These are phyloP conservation scores for Epichloe scottii DNA, from an alignment of 2,329 filamentous ascomycete genomes.

Conservation along the genomic window DNA sequence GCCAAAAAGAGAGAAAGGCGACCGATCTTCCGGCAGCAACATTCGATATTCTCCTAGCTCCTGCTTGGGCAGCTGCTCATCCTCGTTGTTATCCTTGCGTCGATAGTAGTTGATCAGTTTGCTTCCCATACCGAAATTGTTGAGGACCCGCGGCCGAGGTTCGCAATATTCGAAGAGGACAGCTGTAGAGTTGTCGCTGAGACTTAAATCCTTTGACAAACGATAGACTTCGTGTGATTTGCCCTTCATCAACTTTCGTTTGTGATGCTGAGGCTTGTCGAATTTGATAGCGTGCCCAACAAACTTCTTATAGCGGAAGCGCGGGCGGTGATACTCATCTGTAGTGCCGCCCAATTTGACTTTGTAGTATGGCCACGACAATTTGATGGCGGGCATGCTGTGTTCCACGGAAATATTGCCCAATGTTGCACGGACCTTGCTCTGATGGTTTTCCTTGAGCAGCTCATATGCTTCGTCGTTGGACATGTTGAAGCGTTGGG, in stretches of 20 bases:
- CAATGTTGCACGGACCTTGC: constrained; percentile 86
- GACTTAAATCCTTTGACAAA: constrained; percentile 67
- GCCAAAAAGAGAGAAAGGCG: constrained; percentile 90
- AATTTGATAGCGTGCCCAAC: constrained; percentile 60
- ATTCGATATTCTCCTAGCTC: constrained; percentile 84
- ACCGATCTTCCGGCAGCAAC: constrained; percentile 84
- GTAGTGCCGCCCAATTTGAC: constrained; percentile 65
- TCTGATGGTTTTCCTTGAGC: constrained; percentile 92
- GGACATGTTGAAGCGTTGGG: constrained; percentile 82
- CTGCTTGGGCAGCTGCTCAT: constrained; percentile 61
- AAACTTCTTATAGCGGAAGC: constrained; percentile 57
- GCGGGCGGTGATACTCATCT: constrained; percentile 73
- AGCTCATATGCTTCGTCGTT: constrained; percentile 94
- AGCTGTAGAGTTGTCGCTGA: constrained; percentile 79
- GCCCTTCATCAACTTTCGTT: constrained; percentile 72
- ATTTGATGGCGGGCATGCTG: constrained; percentile 76
- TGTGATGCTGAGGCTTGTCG: constrained; percentile 56
- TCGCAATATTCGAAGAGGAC: constrained; percentile 93
- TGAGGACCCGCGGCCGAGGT: constrained; percentile 80
- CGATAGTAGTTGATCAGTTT: constrained; percentile 95
- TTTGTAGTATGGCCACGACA: constrained; percentile 94
- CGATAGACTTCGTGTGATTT: constrained; percentile 70
- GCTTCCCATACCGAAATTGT: constrained; percentile 95
- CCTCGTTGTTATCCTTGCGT: constrained; percentile 61
- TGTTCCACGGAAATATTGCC: constrained; percentile 91